Base-by-base conservation (phyloP, 257 asterid species). In the Orobanche coerulescens region DNA sequence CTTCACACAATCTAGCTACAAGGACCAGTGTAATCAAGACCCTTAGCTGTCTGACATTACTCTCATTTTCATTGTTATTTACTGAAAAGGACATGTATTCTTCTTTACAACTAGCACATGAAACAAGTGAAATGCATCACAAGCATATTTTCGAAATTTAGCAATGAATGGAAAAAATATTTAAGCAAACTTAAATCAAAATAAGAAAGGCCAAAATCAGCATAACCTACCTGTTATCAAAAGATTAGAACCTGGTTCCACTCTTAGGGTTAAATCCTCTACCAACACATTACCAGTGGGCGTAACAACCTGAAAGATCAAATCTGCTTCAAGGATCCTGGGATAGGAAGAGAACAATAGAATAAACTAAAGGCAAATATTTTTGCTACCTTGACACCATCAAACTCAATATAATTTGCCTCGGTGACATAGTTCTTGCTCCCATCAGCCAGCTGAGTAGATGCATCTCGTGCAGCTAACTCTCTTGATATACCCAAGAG, bases 221-320 rank as follows among this genome's bases (percentile, higher is more conserved):
- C 53, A 60, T 47, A 50, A 55, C 40, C 64, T 69, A 93, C 99
- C 99, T 60, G 99, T 93, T 66, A 93, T 93, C 84, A 93, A 82
- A 64, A 93, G 99, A 82, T 93, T 93, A 23, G 99, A 89, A 62
- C 99, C 99, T n/a, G 95, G 62, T 82, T 89, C 97, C 73, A 93
- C 96, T 78, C 77, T 83, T 28, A 93, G 79, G 55, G 86, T 72
- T 81, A 93, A 76, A 74, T 82, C 91, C 77, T 93, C 86, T 49
- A 93, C 99, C 79, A 93, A 75, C 57, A 93, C 96, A 78, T 93
- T 93, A 62, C 85, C 92, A 67, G 96, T 86, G 31, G 99, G 99
- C 31, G 99, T 93, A 73, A 93, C 99, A 70, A 93, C 97, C 99
- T 93, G 88, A 65, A 76, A 69, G 47, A 61, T 25, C 22, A 49